Percentiles rank a stretch among this genome's conserved stretches.
phyloP scores from a whole-genome alignment of 148 eudicot species.

The Pouteria glomerata region DNA sequence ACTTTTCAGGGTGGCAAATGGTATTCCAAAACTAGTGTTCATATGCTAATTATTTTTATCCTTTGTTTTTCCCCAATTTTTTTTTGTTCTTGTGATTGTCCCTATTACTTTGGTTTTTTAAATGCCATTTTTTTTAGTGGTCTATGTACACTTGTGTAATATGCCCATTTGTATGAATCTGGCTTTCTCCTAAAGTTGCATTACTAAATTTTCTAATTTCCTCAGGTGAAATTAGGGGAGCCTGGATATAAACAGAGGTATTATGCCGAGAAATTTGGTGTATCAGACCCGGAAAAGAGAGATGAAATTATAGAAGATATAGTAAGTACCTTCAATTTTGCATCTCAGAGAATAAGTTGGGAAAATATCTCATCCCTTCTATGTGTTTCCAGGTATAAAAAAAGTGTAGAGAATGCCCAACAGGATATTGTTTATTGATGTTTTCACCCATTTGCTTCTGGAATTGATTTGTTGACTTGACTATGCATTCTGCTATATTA shows the following conservation, averaged over 20 bases:
- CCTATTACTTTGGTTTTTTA: neutral
- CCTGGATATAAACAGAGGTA: constrained; percentile 96
- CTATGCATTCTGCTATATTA: neutral
- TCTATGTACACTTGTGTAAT: neutral
- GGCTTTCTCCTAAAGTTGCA: neutral
- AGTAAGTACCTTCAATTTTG: constrained; percentile 43
- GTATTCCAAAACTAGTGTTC: neutral
- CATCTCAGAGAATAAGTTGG: neutral
- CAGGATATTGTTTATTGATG: neutral
- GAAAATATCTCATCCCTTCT: neutral
- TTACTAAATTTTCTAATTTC: neutral
- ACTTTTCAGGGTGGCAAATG: neutral
- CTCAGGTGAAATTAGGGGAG: constrained; percentile 89
- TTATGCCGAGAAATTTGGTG: constrained; percentile 80
- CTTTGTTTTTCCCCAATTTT: neutral
- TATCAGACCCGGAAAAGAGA: constrained; percentile 50
- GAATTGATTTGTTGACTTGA: neutral
- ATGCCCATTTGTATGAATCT: neutral
- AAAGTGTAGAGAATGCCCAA: neutral
- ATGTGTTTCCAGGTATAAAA: neutral
- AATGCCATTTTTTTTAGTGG: neutral
- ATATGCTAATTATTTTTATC: neutral
- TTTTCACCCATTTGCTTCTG: neutral
- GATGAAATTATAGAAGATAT: constrained; percentile 58
- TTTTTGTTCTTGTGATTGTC: neutral